These are phyloP conservation scores for Melanomma pulvis-pyrius DNA, from an alignment of 495 filamentous ascomycete species.

Conservation along the genomic window DNA sequence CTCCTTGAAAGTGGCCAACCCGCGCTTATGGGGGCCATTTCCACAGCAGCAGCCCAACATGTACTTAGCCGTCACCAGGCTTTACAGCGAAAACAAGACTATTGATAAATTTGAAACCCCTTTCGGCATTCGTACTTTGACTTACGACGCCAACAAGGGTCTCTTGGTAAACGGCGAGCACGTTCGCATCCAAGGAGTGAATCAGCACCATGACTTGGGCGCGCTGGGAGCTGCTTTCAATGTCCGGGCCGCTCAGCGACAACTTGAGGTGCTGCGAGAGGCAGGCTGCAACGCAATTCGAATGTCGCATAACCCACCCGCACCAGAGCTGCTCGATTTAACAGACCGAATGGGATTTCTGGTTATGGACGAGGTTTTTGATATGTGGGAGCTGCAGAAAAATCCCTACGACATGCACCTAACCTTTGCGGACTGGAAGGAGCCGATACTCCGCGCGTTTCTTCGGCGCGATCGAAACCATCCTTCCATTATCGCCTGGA, in stretches of 20 bases:
- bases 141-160: conserved; percentile 46
- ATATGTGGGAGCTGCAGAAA: conserved; percentile 50
- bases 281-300: conserved; percentile 55
- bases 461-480: conserved; percentile 56
- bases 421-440: conserved; percentile 53
- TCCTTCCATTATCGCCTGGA: conserved; percentile 54
- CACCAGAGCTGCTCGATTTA: conserved; percentile 21
- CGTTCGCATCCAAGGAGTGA: conserved; percentile 49
- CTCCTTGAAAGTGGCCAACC: conserved; percentile 44
- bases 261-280: conserved; percentile 50
- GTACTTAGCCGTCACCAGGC: conserved; percentile 51
- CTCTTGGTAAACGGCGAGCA: conserved; percentile 49
- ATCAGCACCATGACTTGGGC: conserved; percentile 55
- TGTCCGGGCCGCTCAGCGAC: conserved; percentile 48
- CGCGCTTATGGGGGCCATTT: conserved; percentile 53
- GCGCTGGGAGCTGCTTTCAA: conserved; percentile 53
- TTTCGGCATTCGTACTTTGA: conserved; percentile 53
- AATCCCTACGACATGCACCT: conserved; percentile 51
- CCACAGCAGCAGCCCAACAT: conserved; percentile 50
- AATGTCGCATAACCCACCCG: conserved; percentile 47
- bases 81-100: conserved; percentile 34
- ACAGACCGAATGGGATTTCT: conserved; percentile 17
- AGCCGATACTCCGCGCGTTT: conserved; percentile 52
- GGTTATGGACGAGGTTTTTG: conserved; percentile 45
- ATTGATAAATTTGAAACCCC: conserved; percentile 53